Conservation (phyloP, 768 basidiomycete species). For the Mycena chlorophos region DNA sequence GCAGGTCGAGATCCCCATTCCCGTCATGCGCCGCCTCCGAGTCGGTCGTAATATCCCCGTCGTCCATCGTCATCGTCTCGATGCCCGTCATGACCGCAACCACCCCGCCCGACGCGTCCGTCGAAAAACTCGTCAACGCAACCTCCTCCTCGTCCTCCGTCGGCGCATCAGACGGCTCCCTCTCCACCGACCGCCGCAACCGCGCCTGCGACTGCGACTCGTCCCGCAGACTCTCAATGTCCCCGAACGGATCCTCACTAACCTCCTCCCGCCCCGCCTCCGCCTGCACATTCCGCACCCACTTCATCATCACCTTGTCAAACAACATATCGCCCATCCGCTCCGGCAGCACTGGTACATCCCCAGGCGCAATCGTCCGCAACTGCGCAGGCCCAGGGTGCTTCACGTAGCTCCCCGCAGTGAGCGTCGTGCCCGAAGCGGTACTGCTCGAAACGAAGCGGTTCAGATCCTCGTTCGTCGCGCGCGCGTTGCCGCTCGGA, state of each 20-base stretch:
- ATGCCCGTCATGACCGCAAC: conserved; percentile 54
- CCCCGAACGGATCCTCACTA: conserved; percentile 89
- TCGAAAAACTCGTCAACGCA: conserved; percentile 70
- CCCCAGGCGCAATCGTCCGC: conserved; percentile 76
- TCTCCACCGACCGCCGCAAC: conserved; percentile 26
- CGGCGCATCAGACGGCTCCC: conserved; percentile 43
- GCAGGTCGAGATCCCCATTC: conserved; percentile 20
- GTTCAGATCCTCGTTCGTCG: conserved; percentile 71
- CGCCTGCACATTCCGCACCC: conserved; percentile 64
- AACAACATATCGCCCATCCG: conserved; percentile 86
- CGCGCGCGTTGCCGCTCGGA: conserved; percentile 50
- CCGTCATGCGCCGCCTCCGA: conserved; percentile 48
- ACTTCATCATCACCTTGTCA: conserved; percentile 80
- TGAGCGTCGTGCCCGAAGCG: conserved; percentile 71
- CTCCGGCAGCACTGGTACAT: conserved; percentile 74
- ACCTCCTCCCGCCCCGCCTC: conserved; percentile 42
- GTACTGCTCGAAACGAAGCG: conserved; percentile 92
- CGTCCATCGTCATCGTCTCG: conserved; percentile 36
- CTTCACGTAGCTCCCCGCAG: conserved; percentile 78
- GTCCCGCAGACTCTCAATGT: conserved; percentile 83
- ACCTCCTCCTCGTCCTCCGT: conserved; percentile 66
- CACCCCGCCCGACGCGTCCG: conserved; percentile 60
- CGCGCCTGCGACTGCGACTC: conserved; percentile 42
- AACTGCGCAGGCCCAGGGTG: conserved; percentile 78
- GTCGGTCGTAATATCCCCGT: conserved; percentile 50